These are phyloP conservation scores for Mastigamoeba balamuthi DNA, from an alignment of 78 protist species.

Conservation along the genomic window DNA sequence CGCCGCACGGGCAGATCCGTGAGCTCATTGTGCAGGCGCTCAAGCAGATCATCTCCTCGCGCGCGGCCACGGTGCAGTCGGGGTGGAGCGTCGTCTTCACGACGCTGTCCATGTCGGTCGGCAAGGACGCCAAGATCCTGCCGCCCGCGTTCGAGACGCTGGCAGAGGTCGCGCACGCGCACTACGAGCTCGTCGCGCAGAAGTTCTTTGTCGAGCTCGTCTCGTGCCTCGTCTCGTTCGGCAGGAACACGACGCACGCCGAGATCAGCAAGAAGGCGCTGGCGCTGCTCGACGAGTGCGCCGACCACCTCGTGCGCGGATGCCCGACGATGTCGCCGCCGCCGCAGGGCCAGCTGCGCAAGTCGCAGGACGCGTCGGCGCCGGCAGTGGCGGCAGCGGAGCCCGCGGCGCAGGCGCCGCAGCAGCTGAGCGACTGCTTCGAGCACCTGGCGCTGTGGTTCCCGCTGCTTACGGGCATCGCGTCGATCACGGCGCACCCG, in stretches of 20 bases:
- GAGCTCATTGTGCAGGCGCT: too few relatives aligned
- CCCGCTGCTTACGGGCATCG: constrained; percentile 54
- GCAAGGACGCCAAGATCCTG: too few relatives aligned
- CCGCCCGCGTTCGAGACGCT: constrained; percentile 59
- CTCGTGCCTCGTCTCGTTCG: constrained; percentile 72
- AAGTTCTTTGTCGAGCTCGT: constrained; percentile 71
- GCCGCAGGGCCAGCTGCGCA: too few relatives aligned
- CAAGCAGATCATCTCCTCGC: too few relatives aligned
- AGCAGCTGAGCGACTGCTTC: constrained; percentile 30
- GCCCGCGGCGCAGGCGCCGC: too few relatives aligned
- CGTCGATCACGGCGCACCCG: constrained; percentile 7
- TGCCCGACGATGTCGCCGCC: too few relatives aligned
- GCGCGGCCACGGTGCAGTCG: too few relatives aligned
- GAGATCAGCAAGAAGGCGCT: constrained; percentile 28
- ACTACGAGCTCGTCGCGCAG: constrained; percentile 32
- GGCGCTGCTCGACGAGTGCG: constrained; percentile 37
- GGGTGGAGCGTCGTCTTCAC: too few relatives aligned
- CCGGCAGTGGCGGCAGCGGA: too few relatives aligned
- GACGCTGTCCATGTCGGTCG: too few relatives aligned
- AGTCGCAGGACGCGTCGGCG: too few relatives aligned
- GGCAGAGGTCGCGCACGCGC: constrained; percentile 8
- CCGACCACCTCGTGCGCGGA: constrained; percentile 36
- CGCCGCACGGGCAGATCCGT: too few relatives aligned
- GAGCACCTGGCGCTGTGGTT: constrained; percentile 56
- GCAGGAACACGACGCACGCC: constrained; percentile 16